These are phyloP conservation scores for Candida khao-thaluensis DNA, from an alignment of 805 yeast genomes.

Conservation along the genomic window DNA sequence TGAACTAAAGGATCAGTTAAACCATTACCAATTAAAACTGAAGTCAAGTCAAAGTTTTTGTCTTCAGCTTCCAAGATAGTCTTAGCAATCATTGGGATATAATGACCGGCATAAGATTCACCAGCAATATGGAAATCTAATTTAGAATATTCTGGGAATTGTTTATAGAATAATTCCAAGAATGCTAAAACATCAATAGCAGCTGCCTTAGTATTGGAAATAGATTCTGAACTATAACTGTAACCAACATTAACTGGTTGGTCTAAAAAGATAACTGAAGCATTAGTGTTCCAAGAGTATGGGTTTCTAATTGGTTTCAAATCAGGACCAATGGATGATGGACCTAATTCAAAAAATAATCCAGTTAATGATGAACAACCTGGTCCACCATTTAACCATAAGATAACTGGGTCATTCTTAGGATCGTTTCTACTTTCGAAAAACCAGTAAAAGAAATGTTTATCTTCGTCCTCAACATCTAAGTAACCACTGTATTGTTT, in stretches of 20 bases:
- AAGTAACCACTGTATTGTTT: conserved; percentile 84
- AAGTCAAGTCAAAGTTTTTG: conserved; percentile 55
- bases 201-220: conserved; percentile 32
- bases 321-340: conserved; percentile 27
- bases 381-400: conserved; percentile 39
- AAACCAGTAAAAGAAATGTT: conserved; percentile 47
- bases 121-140: conserved; percentile 39
- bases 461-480: conserved; percentile 74
- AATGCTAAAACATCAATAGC: conserved; percentile 36
- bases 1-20: conserved; percentile 82
- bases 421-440: conserved; percentile 46
- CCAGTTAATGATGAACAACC: conserved; percentile 37
- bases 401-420: conserved; percentile 33
- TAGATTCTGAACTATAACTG: conserved; percentile 31
- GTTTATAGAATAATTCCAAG: conserved; percentile 36
- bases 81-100: conserved; percentile 45
- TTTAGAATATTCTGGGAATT: conserved; percentile 32
- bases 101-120: conserved; percentile 49
- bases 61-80: conserved; percentile 43
- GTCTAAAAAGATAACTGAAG: conserved; percentile 42
- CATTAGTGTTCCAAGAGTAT: conserved; percentile 32
- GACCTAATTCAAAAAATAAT: conserved; percentile 37
- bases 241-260: conserved; percentile 37
- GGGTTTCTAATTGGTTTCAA: conserved; percentile 32
- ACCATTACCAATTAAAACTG: conserved; percentile 91